These are phyloP conservation scores for Polygonum aviculare DNA, from an alignment of 148 eudicot genomes.

Conservation along the genomic window DNA sequence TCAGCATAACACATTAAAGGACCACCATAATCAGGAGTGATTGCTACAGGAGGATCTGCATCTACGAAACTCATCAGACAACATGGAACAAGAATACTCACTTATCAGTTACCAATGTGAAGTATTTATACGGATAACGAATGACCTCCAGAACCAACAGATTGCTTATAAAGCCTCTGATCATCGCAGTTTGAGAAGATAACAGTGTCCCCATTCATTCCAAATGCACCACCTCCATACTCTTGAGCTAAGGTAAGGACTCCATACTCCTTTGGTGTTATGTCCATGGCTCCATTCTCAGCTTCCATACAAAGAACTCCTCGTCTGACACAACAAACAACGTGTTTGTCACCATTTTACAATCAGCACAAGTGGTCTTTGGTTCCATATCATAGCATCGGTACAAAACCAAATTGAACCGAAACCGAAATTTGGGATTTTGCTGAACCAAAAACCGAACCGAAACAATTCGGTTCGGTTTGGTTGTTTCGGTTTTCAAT, in stretches of 20 bases:
- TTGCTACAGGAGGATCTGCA: slow-evolving; percentile 48
- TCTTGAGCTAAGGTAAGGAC: slow-evolving; percentile 79
- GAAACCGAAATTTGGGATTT: too few relatives aligned
- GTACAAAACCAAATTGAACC: too few relatives aligned
- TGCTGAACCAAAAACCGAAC: too few relatives aligned
- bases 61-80: neutral
- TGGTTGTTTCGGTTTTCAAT: too few relatives aligned
- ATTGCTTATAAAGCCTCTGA: slow-evolving; percentile 66
- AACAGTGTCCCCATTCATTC: slow-evolving; percentile 36
- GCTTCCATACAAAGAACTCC: slow-evolving; percentile 57
- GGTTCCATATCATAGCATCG: too few relatives aligned
- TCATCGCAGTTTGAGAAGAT: slow-evolving; percentile 65
- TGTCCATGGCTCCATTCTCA: slow-evolving; percentile 38
- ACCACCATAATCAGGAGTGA: slow-evolving; percentile 73
- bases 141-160: slow-evolving; percentile 36
- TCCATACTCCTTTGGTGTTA: slow-evolving; percentile 66
- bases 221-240: slow-evolving; percentile 92
- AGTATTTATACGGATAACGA: slow-evolving; percentile 1
- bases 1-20: slow-evolving; percentile 63
- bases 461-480: too few relatives aligned
- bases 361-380: neutral
- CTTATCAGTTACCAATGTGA: neutral
- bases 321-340: slow-evolving; percentile 30
- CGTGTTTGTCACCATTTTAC: neutral
- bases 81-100: neutral